Evolutionary conservation across 2,329 filamentous ascomycete species (phyloP).

Genomic region (Scytalidium sp.): DNA sequence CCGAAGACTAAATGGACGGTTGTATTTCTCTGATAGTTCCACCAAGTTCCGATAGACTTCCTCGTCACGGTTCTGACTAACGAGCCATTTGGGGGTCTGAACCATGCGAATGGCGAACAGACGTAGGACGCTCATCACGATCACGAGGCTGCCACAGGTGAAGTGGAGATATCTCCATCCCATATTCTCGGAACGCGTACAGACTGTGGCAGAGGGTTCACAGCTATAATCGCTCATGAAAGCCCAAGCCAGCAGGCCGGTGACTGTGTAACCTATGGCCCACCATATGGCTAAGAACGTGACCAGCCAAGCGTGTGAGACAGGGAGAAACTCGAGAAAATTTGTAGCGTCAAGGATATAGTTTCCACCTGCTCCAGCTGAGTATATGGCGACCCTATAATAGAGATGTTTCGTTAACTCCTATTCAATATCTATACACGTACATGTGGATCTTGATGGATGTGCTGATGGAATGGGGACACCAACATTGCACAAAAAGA

Average conservation of each 20-base stretch:
- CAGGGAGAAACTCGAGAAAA: constrained; percentile 28
- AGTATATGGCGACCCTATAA: constrained; percentile 48
- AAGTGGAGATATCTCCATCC: constrained; percentile 50
- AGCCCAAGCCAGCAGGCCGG: constrained; percentile 48
- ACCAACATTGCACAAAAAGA: constrained; percentile 57
- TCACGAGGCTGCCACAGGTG: constrained; percentile 40
- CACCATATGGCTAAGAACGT: constrained; percentile 38
- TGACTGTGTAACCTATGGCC: constrained; percentile 44
- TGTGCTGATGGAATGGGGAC: not conserved
- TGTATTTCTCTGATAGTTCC: not conserved
- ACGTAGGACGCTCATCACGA: constrained; percentile 35
- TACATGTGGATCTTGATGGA: no score
- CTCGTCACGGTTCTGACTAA: constrained; percentile 5
- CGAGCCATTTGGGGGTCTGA: constrained; percentile 3
- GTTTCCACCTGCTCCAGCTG: constrained; percentile 49
- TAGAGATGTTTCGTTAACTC: not conserved
- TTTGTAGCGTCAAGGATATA: constrained; percentile 26
- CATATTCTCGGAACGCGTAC: constrained; percentile 42
- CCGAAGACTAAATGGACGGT: not conserved
- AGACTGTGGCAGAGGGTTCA: constrained; percentile 26
- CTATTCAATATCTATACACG: not conserved
- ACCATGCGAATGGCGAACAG: constrained; percentile 23
- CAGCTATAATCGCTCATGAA: constrained; percentile 36
- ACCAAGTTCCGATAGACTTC: constrained; percentile 2
- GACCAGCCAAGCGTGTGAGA: constrained; percentile 24